Evolutionary conservation across 208 protist genomes (phyloP).

Genomic region (Crithidia expoeki): DNA sequence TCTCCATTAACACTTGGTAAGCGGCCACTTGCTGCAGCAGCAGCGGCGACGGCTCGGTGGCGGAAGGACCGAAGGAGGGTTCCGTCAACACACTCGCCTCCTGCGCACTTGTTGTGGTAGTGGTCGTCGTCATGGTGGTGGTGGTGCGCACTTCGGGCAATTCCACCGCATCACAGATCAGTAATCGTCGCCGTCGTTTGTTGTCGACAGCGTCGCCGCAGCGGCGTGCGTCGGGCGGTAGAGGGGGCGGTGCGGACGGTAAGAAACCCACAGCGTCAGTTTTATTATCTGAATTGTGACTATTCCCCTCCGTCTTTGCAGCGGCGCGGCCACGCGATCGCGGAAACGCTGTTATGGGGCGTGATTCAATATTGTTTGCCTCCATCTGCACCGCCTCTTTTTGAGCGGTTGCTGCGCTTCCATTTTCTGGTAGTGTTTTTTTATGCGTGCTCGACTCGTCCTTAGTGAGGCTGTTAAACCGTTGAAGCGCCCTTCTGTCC

Average conservation of each 20-base stretch:
- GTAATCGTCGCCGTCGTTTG: background rate
- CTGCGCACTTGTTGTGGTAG: too few relatives aligned
- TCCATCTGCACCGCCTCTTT: background rate
- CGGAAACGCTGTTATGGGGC: background rate
- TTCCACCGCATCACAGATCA: constrained; percentile 2
- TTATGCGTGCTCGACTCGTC: too few relatives aligned
- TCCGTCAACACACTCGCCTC: background rate
- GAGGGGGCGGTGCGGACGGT: background rate
- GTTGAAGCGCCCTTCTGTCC: too few relatives aligned
- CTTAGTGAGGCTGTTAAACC: too few relatives aligned
- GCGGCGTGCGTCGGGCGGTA: background rate
- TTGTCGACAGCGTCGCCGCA: background rate
- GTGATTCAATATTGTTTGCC: background rate
- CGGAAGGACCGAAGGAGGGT: background rate
- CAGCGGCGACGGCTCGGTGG: constrained; percentile 2
- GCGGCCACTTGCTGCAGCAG: constrained; percentile 1
- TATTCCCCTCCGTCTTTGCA: too few relatives aligned
- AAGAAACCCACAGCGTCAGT: too few relatives aligned
- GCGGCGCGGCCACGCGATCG: background rate
- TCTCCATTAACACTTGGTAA: background rate
- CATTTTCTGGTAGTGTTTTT: too few relatives aligned
- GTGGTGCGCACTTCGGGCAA: background rate
- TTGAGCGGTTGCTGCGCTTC: too few relatives aligned
- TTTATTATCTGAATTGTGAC: too few relatives aligned
- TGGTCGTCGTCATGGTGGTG: background rate